Evolutionary conservation across 2,329 filamentous ascomycete species (phyloP).

Genomic region (Aspergillus candidus): DNA sequence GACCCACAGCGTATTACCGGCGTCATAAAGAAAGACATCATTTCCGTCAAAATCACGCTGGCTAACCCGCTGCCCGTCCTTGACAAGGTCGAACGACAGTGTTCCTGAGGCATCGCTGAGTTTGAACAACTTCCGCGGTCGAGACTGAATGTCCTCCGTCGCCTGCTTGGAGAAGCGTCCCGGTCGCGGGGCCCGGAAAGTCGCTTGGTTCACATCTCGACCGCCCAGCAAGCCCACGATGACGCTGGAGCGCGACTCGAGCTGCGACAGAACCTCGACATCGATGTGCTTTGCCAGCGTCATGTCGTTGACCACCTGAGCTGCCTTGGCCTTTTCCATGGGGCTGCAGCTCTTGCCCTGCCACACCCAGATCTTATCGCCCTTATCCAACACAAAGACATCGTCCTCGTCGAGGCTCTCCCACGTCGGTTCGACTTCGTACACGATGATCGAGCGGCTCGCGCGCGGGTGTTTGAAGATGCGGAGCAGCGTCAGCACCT

Average conservation of each 20-base stretch:
- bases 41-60: conserved; percentile 49
- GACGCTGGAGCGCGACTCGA: conserved; percentile 45
- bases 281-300: conserved; percentile 57
- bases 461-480: conserved; percentile 56
- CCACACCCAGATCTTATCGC: conserved; percentile 64
- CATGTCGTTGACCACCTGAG: conserved; percentile 55
- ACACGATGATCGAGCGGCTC: conserved; percentile 50
- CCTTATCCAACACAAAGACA: conserved; percentile 59
- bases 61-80: conserved; percentile 46
- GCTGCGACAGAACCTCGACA: conserved; percentile 59
- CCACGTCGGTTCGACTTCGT: conserved; percentile 59
- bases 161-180: conserved; percentile 24
- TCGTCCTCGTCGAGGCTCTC: conserved; percentile 59
- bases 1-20: conserved; percentile 56
- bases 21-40: conserved; percentile 59
- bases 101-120: conserved; percentile 57
- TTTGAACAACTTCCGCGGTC: conserved; percentile 50
- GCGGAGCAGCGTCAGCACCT: conserved; percentile 51
- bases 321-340: conserved; percentile 64
- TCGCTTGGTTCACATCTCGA: conserved; percentile 35
- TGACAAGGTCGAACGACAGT: conserved; percentile 54
- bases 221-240: conserved; percentile 54
- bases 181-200: conserved; percentile 40
- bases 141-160: conserved; percentile 7
- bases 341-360: conserved; percentile 60